Evolutionary conservation across 139 green algal species (phyloP).

Genomic region (Coelastrella sp.): DNA sequence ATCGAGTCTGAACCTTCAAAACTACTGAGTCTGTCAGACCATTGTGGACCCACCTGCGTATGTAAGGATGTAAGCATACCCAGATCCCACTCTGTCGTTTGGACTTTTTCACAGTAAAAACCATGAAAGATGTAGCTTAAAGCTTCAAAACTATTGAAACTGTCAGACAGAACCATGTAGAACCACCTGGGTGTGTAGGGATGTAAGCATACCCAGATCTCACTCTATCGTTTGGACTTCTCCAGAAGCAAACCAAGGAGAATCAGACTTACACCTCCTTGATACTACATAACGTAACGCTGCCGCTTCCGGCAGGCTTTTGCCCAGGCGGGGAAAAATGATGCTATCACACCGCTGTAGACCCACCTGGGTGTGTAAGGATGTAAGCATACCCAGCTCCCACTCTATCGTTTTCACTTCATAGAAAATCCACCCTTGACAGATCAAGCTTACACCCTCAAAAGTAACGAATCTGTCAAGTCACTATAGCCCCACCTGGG

Average conservation of each 20-base stretch:
- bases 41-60: slow-evolving; percentile 73
- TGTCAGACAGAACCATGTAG: neutral
- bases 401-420: slow-evolving; percentile 67
- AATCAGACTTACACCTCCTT: too few species aligned
- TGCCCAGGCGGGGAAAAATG: too few species aligned
- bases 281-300: too few species aligned
- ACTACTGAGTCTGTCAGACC: too few species aligned
- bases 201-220: slow-evolving; percentile 94
- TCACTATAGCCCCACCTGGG: slow-evolving; percentile 52
- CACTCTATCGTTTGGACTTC: slow-evolving; percentile 74
- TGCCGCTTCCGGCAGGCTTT: too few species aligned
- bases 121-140: too few species aligned
- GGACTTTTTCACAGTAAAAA: too few species aligned
- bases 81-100: slow-evolving; percentile 65
- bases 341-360: neutral
- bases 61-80: slow-evolving; percentile 97
- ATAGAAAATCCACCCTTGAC: too few species aligned
- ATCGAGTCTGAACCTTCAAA: too few species aligned
- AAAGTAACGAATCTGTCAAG: neutral
- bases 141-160: too few species aligned
- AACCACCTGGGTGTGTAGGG: slow-evolving; percentile 87
- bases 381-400: slow-evolving; percentile 94
- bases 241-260: too few species aligned
- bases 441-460: too few species aligned
- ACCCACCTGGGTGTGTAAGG: slow-evolving; percentile 87